Conservation (phyloP, 192 early-diverging fungal species). For the Entophlyctis helioformis region DNA sequence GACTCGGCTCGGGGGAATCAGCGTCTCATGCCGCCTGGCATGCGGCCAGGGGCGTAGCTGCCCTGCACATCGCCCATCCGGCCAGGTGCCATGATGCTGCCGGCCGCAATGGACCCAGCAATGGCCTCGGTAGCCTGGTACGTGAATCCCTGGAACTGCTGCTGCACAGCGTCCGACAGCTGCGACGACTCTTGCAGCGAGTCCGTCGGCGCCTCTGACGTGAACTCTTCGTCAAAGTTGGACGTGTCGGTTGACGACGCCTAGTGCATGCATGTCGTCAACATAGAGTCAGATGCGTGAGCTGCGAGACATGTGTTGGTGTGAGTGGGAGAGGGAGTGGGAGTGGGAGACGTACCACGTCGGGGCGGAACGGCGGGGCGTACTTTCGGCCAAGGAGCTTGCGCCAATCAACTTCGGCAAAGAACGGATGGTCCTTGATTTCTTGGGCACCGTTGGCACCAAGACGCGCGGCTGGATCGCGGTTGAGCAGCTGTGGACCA, state of each 20-base stretch:
- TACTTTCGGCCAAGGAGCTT: constrained; percentile 82
- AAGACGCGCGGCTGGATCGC: constrained; percentile 69
- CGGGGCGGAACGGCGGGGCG: constrained; percentile 86
- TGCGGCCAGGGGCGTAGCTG: too few relatives aligned
- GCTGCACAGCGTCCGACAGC: constrained; percentile 79
- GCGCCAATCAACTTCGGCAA: constrained; percentile 82
- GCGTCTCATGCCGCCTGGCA: too few relatives aligned
- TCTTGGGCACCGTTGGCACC: constrained; percentile 70
- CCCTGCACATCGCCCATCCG: too few relatives aligned
- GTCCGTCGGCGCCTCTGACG: constrained; percentile 83
- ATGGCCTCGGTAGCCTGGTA: constrained; percentile 33
- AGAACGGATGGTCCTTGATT: constrained; percentile 85
- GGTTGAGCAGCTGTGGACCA: constrained; percentile 54
- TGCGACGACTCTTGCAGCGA: constrained; percentile 67
- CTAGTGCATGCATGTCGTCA: constrained; percentile 10
- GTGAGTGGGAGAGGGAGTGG: too few relatives aligned
- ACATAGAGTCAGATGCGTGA: background rate
- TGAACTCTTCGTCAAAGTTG: constrained; percentile 98
- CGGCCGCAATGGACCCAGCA: too few relatives aligned
- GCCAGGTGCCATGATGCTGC: too few relatives aligned
- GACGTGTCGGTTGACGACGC: constrained; percentile 79
- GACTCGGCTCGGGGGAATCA: too few relatives aligned
- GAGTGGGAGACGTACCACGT: constrained; percentile 51
- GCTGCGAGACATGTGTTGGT: background rate
- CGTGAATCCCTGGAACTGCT: constrained; percentile 92